A percentile compares a stretch with the other conserved stretches of the same genome.
Evolutionary conservation across 768 basidiomycete genomes (phyloP).

Genomic region (Cyathus striatus): DNA sequence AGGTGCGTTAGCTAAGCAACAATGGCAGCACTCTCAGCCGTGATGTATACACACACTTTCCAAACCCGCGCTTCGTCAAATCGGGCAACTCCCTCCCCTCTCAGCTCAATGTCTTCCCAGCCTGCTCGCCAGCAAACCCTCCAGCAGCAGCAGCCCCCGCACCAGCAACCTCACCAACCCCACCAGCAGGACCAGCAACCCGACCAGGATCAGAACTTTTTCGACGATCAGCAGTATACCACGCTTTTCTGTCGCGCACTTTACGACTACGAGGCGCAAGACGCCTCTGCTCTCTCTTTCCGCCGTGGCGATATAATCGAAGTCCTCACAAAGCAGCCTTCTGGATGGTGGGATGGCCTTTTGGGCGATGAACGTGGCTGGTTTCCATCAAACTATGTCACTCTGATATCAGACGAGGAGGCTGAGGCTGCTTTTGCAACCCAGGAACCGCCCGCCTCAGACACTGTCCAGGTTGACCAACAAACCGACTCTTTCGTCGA

Average conservation of each 20-base stretch:
- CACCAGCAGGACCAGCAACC: slow-evolving; percentile 6
- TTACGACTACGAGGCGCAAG: slow-evolving; percentile 88
- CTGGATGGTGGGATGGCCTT: slow-evolving; percentile 98
- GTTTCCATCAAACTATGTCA: slow-evolving; percentile 97
- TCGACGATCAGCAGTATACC: slow-evolving; percentile 59
- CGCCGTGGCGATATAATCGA: slow-evolving; percentile 86
- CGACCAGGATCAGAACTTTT: slow-evolving; percentile 25
- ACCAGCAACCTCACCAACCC: not conserved
- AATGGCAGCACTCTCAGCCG: too few relatives aligned
- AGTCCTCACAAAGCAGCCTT: slow-evolving; percentile 84
- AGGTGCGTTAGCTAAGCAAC: too few relatives aligned
- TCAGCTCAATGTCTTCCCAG: too few relatives aligned
- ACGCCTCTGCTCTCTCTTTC: slow-evolving; percentile 87
- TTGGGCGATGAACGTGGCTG: slow-evolving; percentile 87
- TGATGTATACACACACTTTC: too few relatives aligned
- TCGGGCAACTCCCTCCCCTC: too few relatives aligned
- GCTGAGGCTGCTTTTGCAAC: slow-evolving; percentile 61
- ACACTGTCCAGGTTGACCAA: slow-evolving; percentile 15
- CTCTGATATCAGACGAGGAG: slow-evolving; percentile 72
- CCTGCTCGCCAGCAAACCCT: too few relatives aligned
- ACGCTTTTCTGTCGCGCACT: slow-evolving; percentile 88
- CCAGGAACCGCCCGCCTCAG: slow-evolving; percentile 38
- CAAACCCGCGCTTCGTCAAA: too few relatives aligned
- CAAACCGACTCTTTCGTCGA: slow-evolving; percentile 34
- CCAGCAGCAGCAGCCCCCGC: too few relatives aligned